Base-by-base conservation (phyloP, 2,329 filamentous ascomycete species). In the Daldinia sp. region DNA sequence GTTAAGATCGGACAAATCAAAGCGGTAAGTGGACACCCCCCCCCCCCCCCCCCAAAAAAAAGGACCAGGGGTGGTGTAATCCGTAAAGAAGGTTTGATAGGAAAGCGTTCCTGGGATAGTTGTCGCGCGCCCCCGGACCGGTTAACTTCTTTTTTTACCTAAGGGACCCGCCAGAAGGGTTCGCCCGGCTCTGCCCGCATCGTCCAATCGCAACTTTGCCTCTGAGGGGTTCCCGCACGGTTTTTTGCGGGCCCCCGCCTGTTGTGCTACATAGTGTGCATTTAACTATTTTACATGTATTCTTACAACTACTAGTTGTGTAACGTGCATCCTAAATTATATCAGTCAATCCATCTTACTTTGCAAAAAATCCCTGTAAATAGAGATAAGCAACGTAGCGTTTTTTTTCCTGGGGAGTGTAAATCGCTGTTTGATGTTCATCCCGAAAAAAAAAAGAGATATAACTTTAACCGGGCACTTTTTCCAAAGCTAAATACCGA, bases 171-270 rank as follows among this genome's bases (percentile, higher is more conserved):
- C 63, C 35, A 50, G 59, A 59, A 61, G 26, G 67, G 63, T 63
- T 69, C 63, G 63, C 30, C 59, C 67, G 51, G 67, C 60, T 64
- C 28, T 50, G 39, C 28, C 64, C 65, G 50, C 66, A 46, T 60
- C 42, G 30, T 46, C 68, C 68, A 70, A 70, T 70, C 68, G 68
- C 68, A 70, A 63, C 65, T 62, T 63, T 46, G 42, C 57, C 4
- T 63, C 60, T 63, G 65, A 66, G 59, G 60, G 59, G 63, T 46
- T 63, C 64, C 64, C 39, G 58, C 60, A 1, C 57, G 56, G 56
- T 28, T 20, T 60, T 61, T 58, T 61, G 60, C 41, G 67, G 67
- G 50, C 23, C 35, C n/a, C 33, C 23, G 20, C 37, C 37, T 39
- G 1, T 10, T 35, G 54, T 46, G n/a, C 10, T 56, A 30, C 46